A percentile compares a stretch with the other conserved stretches of the same genome.
phyloP scores from a whole-genome alignment of 164 flowering plant genomes.

The Magnolia changhungtana region DNA sequence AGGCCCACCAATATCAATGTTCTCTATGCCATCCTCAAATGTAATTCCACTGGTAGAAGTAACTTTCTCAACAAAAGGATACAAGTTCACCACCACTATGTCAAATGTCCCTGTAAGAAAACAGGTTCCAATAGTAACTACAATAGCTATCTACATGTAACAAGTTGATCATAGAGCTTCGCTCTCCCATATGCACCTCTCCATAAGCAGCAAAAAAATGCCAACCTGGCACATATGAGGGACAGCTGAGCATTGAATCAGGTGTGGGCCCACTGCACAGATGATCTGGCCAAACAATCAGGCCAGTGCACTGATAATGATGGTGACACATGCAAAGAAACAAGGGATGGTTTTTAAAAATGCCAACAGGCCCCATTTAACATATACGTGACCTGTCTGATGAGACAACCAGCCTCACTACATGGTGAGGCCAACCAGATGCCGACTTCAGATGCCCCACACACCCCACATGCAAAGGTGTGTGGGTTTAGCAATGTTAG shows the following conservation, averaged over 20 bases:
- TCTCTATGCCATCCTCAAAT: constrained; percentile 94
- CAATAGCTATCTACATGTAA: background rate
- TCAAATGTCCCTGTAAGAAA: constrained; percentile 76
- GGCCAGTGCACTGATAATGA: background rate
- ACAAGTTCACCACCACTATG: constrained; percentile 90
- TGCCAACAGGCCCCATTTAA: too few relatives aligned
- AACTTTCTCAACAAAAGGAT: constrained; percentile 89
- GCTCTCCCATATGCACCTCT: background rate
- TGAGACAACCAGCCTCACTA: background rate
- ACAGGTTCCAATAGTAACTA: background rate
- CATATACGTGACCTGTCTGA: background rate
- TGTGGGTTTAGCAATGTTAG: too few relatives aligned
- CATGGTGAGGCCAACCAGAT: too few relatives aligned
- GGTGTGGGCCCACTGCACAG: background rate
- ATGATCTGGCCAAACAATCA: background rate
- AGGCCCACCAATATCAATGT: constrained; percentile 99
- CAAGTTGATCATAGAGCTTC: background rate
- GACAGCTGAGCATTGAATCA: too few relatives aligned
- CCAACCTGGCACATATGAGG: background rate
- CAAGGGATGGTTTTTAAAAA: too few relatives aligned
- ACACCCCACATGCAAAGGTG: too few relatives aligned
- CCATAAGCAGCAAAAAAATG: background rate
- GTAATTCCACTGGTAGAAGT: constrained; percentile 57
- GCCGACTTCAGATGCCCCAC: too few relatives aligned
- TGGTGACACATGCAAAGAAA: too few relatives aligned